phyloP scores from a whole-genome alignment of 495 filamentous ascomycete species.

The Xylaria scruposa region DNA sequence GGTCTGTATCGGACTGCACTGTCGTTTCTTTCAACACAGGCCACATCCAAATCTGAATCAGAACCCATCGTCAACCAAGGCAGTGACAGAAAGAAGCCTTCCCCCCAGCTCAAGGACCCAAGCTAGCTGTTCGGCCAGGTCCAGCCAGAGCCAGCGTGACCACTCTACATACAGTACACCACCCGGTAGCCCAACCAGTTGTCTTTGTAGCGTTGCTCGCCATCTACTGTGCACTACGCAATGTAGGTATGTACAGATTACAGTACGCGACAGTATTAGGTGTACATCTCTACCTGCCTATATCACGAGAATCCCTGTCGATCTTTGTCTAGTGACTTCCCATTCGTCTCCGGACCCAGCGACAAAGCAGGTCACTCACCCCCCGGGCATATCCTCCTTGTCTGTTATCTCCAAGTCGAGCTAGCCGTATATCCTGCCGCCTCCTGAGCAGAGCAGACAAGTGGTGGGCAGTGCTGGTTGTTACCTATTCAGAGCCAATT shows the following conservation, averaged over 20 bases:
- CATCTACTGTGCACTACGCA: not conserved
- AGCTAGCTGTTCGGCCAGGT: conserved; percentile 2
- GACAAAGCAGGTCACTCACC: conserved; percentile 18
- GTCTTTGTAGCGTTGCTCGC: conserved; percentile 8
- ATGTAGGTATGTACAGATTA: conserved; percentile 32
- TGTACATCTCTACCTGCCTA: conserved; percentile 12
- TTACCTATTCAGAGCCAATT: conserved; percentile 18
- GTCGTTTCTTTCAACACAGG: not conserved
- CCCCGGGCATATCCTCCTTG: not conserved
- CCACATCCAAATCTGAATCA: not conserved
- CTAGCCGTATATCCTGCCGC: conserved; percentile 18
- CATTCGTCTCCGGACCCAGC: not conserved
- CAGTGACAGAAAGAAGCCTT: not conserved
- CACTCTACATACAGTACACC: conserved; percentile 16
- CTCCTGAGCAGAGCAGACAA: not conserved
- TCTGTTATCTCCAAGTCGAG: conserved; percentile 21
- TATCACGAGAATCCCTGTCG: conserved; percentile 35
- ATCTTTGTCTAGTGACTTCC: conserved; percentile 27
- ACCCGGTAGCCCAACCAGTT: not conserved
- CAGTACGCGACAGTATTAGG: not conserved
- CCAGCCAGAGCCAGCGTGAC: conserved; percentile 5
- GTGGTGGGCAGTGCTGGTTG: not conserved
- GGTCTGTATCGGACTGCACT: conserved; percentile 5
- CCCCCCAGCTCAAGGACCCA: not conserved
- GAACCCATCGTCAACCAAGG: not conserved